These are phyloP conservation scores for Citrus trifoliata DNA, from an alignment of 345 rosid species.

Conservation along the genomic window DNA sequence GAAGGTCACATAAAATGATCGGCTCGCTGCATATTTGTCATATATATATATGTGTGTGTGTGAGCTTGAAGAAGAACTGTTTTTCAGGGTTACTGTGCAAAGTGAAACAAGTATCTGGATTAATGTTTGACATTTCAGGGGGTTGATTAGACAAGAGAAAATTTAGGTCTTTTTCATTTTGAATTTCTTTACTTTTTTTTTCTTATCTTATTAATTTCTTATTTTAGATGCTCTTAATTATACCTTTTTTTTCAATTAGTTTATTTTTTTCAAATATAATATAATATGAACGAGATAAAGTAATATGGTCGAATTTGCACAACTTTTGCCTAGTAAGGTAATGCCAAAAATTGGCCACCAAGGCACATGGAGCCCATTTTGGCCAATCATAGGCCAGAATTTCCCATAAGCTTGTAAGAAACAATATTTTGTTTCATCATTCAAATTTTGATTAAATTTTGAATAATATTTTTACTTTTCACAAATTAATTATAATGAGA, in stretches of 20 bases:
- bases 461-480: too few species aligned
- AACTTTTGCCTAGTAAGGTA: not conserved
- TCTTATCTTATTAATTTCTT: not conserved
- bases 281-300: not conserved
- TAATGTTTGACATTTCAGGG: constrained; percentile 43
- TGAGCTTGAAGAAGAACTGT: not conserved
- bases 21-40: constrained; percentile 26
- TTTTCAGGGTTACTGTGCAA: not conserved
- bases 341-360: constrained; percentile 4
- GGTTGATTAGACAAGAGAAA: constrained; percentile 30
- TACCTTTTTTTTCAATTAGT: not conserved
- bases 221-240: not conserved
- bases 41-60: constrained; percentile 16
- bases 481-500: too few species aligned
- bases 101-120: constrained; percentile 19
- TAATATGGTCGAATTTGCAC: not conserved
- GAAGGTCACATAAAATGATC: constrained; percentile 48
- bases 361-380: constrained; percentile 15
- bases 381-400: not conserved
- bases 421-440: not conserved
- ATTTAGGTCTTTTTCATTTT: constrained; percentile 31
- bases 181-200: constrained; percentile 5
- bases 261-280: not conserved
- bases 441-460: not conserved
- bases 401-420: not conserved